Conservation (phyloP, 1,139 yeast genomes). For the Zygosaccharomyces pseudobailii region DNA sequence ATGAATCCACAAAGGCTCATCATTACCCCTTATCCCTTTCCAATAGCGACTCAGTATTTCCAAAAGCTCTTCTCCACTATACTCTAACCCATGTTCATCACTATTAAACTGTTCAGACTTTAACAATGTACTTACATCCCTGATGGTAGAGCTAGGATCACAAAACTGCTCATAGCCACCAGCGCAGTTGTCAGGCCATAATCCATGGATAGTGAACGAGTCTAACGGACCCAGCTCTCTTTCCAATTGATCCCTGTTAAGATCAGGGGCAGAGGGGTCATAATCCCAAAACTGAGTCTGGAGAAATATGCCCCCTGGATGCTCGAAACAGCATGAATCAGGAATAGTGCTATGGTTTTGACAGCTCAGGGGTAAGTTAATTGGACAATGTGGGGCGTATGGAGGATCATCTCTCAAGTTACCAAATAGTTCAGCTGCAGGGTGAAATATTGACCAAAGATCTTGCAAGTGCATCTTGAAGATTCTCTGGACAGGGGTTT, state of each 20-base stretch:
- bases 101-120: slow-evolving; percentile 35
- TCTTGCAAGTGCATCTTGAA: slow-evolving; percentile 5
- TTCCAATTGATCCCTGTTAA: slow-evolving; percentile 23
- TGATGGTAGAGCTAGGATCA: slow-evolving; percentile 54
- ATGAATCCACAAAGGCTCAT: slow-evolving; percentile 80
- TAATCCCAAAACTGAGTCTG: slow-evolving; percentile 96
- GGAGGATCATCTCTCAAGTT: slow-evolving; percentile 3
- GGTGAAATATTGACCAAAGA: slow-evolving; percentile 6
- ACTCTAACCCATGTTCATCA: slow-evolving; percentile 22
- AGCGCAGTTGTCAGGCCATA: slow-evolving; percentile 81
- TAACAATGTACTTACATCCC: slow-evolving; percentile 51
- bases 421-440: slow-evolving; percentile 4
- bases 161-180: slow-evolving; percentile 78
- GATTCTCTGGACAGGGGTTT: too few species aligned
- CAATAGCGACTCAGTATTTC: slow-evolving; percentile 57
- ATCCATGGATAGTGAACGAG: slow-evolving; percentile 76
- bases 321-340: slow-evolving; percentile 79
- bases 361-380: slow-evolving; percentile 65
- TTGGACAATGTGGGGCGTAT: slow-evolving; percentile 47
- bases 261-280: slow-evolving; percentile 42
- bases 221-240: slow-evolving; percentile 70
- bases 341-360: slow-evolving; percentile 40
- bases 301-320: slow-evolving; percentile 79
- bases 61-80: slow-evolving; percentile 49
- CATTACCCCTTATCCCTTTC: slow-evolving; percentile 75